These are phyloP conservation scores for Spiromastix sp. DNA, from an alignment of 2,329 filamentous ascomycete species.

Conservation along the genomic window DNA sequence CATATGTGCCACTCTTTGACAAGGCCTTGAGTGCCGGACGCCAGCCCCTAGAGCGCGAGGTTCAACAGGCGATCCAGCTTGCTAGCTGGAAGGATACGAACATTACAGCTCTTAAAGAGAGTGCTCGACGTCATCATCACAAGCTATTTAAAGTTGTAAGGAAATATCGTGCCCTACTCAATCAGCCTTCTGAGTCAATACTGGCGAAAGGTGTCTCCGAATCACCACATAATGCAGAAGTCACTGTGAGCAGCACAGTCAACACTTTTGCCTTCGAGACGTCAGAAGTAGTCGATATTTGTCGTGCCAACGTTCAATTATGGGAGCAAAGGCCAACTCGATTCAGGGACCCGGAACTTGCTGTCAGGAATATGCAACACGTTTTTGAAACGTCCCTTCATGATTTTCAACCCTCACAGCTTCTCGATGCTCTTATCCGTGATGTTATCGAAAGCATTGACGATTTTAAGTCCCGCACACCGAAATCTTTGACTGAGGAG, in stretches of 20 bases:
- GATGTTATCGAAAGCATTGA: slow-evolving; percentile 58
- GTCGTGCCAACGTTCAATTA: slow-evolving; percentile 17
- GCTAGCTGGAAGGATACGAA: slow-evolving; percentile 99
- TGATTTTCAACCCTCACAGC: slow-evolving; percentile 45
- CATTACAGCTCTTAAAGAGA: slow-evolving; percentile 78
- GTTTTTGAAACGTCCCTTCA: slow-evolving; percentile 45
- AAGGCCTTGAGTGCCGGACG: slow-evolving; percentile 60
- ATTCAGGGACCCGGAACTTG: slow-evolving; percentile 59
- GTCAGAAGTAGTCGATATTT: slow-evolving; percentile 24
- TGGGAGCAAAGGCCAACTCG: slow-evolving; percentile 47
- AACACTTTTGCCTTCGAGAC: slow-evolving; percentile 4
- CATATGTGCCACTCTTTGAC: slow-evolving; percentile 57
- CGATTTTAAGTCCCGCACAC: slow-evolving; percentile 75
- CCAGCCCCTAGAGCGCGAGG: slow-evolving; percentile 70
- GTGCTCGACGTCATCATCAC: slow-evolving; percentile 77
- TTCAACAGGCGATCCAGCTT: slow-evolving; percentile 85
- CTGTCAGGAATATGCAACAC: slow-evolving; percentile 63
- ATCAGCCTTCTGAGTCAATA: slow-evolving; percentile 61
- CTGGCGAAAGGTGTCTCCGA: slow-evolving; percentile 24
- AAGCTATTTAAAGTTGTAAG: slow-evolving; percentile 86
- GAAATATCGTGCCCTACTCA: slow-evolving; percentile 74
- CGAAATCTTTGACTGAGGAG: slow-evolving; percentile 68
- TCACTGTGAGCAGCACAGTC: slow-evolving; percentile 1
- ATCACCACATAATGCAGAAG: slow-evolving; percentile 22
- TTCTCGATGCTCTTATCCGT: slow-evolving; percentile 58